These are phyloP conservation scores for Coemansia sp. DNA, from an alignment of 192 early-diverging fungal genomes.

Conservation along the genomic window DNA sequence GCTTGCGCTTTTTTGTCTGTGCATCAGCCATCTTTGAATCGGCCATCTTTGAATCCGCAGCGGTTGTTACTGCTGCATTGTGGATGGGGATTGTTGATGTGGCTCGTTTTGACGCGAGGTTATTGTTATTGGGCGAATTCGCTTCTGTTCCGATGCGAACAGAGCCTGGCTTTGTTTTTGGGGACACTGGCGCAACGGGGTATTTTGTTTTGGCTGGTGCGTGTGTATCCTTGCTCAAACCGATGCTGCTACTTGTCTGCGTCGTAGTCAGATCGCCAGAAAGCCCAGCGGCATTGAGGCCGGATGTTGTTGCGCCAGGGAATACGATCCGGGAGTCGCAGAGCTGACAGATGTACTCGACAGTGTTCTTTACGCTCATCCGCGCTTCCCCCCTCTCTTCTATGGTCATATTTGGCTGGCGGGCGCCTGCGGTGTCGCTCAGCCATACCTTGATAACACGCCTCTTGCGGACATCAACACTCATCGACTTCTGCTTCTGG, in stretches of 20 bases:
- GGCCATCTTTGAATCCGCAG: neutral
- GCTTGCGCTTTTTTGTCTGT: conserved; percentile 42
- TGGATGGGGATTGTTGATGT: neutral
- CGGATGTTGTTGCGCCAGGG: conserved; percentile 29
- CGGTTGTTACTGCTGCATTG: neutral
- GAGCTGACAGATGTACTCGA: conserved; percentile 32
- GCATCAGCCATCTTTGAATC: neutral
- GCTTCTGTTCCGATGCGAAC: neutral
- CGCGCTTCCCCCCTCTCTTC: conserved; percentile 13
- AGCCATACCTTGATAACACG: conserved; percentile 18
- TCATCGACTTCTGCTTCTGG: neutral
- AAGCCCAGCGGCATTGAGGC: conserved; percentile 20
- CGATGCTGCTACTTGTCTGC: neutral
- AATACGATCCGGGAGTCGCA: conserved; percentile 29
- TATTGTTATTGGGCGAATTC: neutral
- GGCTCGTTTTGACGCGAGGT: neutral
- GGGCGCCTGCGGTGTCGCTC: neutral
- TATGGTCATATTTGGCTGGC: neutral
- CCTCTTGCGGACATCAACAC: neutral
- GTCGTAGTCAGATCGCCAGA: neutral
- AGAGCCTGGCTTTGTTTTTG: neutral
- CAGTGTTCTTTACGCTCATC: conserved; percentile 17
- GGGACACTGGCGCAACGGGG: neutral
- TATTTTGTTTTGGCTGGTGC: neutral
- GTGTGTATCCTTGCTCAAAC: neutral